Base-by-base conservation (phyloP, 306 rosid genomes). In the Senna siamea region DNA sequence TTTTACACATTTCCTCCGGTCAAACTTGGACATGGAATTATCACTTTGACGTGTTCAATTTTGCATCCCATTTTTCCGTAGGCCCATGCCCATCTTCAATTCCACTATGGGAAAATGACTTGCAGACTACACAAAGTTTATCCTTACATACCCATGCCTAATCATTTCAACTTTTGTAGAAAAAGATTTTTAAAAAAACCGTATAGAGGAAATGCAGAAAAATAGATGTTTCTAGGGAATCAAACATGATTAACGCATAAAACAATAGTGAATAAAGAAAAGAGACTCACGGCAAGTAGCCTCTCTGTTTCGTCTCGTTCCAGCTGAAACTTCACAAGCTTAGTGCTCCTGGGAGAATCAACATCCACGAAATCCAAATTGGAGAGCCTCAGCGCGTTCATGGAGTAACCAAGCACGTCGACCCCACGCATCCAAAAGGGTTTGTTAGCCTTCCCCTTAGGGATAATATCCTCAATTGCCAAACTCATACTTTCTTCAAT, bases 351-450 rank as follows among this genome's bases (percentile, higher is more conserved):
- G 3, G 84, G 66, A 10, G 87, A 61, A 50, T 1, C 52, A 5
- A 77, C 77, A 19, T 85, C 90, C 2, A 73, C 76, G 65, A 94
- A 91, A 17, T 75, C 85, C 82, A 89, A 62, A 80, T 89, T 75
- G 19, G 91, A 40, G 12, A 85, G 32, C 77, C 96, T 76, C 4
- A 94, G 40, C 52, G 95, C 79, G 68, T 94, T 94, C 76, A 91
- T 66, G 0, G 97, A 88, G 82, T 94, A 94, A 1, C 96, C 97
- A 56, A 94, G 90, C 89, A 94, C 13, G 90, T 94, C 98, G 14
- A 85, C 17, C 0, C 98, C 98, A 84, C 97, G 97, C 84, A 89
- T 88, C 97, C 97, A 94, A 41, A 94, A 88, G 50, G 96, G 82
- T 62, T 91, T 94, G 20, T 76, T 69, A 38, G 58, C 84, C 65